Evolutionary conservation across 345 rosid genomes (phyloP).

Genomic region (Balakata baccata): DNA sequence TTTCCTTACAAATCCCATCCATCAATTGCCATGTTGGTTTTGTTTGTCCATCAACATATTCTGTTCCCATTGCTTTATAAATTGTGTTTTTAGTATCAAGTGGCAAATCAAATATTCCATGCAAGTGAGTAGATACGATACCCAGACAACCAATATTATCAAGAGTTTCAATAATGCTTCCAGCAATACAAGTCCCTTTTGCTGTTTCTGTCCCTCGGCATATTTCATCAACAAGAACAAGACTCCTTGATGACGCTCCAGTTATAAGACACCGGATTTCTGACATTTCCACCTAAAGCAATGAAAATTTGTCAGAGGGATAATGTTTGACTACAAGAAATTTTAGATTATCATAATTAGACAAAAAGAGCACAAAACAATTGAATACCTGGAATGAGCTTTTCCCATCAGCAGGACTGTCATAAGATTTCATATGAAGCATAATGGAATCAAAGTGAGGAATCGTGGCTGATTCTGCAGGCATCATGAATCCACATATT

Average conservation of each 20-base stretch:
- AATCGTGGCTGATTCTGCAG: conserved; percentile 79
- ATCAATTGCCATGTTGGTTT: conserved; percentile 86
- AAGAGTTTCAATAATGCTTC: conserved; percentile 75
- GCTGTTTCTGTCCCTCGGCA: conserved; percentile 98
- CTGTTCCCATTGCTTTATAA: conserved; percentile 86
- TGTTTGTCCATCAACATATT: conserved; percentile 59
- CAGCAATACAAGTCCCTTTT: conserved; percentile 95
- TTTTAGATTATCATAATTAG: background rate
- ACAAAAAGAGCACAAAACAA: background rate
- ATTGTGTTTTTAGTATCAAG: conserved; percentile 51
- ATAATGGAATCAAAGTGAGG: conserved; percentile 87
- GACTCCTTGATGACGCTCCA: conserved; percentile 78
- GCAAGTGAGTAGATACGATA: conserved; percentile 90
- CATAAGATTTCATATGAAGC: conserved; percentile 99
- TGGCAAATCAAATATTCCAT: conserved; percentile 74
- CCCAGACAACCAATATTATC: conserved; percentile 86
- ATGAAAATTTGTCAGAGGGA: background rate
- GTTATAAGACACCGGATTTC: conserved; percentile 74
- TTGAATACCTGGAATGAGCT: conserved; percentile 86
- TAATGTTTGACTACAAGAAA: background rate
- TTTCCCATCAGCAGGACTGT: conserved; percentile 95
- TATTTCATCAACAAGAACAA: conserved; percentile 89
- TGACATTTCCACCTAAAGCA: conserved; percentile 86
- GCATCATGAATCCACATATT: conserved; percentile 90
- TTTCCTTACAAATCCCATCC: conserved; percentile 89